These are phyloP conservation scores for Hibiscus tridactylites DNA, from an alignment of 345 rosid genomes.

Conservation along the genomic window DNA sequence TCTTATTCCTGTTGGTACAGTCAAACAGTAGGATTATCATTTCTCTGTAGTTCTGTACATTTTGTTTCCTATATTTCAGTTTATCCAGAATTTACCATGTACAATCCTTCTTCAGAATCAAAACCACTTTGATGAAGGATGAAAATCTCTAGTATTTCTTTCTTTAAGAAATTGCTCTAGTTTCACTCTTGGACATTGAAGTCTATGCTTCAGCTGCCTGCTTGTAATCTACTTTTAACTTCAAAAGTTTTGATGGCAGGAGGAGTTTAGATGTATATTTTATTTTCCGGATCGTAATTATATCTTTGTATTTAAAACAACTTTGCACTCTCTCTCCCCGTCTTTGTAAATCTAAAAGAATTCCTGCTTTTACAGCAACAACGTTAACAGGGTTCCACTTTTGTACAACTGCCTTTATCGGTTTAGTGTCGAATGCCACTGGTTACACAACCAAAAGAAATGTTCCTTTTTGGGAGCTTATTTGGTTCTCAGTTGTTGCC, in stretches of 20 bases:
- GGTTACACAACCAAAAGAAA: slow-evolving; percentile 7
- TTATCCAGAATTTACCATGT: no score
- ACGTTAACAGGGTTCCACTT: slow-evolving; percentile 19
- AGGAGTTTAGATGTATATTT: neutral
- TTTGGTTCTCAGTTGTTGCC: slow-evolving; percentile 18
- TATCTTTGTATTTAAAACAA: neutral
- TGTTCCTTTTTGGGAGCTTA: slow-evolving; percentile 16
- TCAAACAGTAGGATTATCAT: no score
- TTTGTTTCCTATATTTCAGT: no score
- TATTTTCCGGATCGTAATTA: neutral
- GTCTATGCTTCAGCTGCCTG: neutral
- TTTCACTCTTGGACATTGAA: no score
- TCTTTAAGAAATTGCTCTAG: no score
- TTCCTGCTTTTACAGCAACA: slow-evolving; percentile 6
- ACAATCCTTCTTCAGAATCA: no score
- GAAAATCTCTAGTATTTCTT: no score
- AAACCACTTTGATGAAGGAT: no score
- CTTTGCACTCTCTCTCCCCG: no score
- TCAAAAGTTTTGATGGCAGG: neutral
- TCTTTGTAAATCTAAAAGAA: no score
- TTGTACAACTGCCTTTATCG: slow-evolving; percentile 11
- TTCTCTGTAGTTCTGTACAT: no score
- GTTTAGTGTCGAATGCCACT: slow-evolving; percentile 14
- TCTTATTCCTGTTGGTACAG: no score
- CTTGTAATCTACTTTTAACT: neutral